Conservation (phyloP, 495 filamentous ascomycete species). For the Penicillium fimorum region DNA sequence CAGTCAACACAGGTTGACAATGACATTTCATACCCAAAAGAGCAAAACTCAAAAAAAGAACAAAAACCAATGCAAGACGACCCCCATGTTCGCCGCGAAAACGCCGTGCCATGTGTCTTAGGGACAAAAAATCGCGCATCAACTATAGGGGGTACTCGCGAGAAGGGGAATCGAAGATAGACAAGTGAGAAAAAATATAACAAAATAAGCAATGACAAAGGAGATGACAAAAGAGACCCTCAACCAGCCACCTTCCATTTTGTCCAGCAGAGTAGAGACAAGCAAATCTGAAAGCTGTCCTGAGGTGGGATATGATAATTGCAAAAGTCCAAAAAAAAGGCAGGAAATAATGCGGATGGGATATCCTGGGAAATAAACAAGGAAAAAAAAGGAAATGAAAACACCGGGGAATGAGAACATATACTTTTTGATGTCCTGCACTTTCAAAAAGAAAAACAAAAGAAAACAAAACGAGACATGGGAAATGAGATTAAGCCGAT, state of each 20-base stretch:
- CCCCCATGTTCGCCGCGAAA: slow-evolving; percentile 23
- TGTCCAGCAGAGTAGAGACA: slow-evolving; percentile 1
- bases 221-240: slow-evolving; percentile 1
- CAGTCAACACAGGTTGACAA: slow-evolving; percentile 3
- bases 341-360: slow-evolving; percentile 10
- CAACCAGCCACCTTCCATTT: not conserved
- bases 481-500: slow-evolving; percentile 9
- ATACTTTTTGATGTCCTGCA: slow-evolving; percentile 9
- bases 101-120: slow-evolving; percentile 27
- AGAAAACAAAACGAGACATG: not conserved
- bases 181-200: slow-evolving; percentile 1
- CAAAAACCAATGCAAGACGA: slow-evolving; percentile 14
- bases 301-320: slow-evolving; percentile 4
- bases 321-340: not conserved
- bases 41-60: not conserved
- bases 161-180: slow-evolving; percentile 11
- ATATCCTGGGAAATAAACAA: slow-evolving; percentile 1
- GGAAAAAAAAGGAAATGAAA: slow-evolving; percentile 2
- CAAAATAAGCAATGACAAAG: not conserved
- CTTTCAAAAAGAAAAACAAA: not conserved
- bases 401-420: slow-evolving; percentile 11
- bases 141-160: slow-evolving; percentile 32
- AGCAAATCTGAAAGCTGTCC: not conserved
- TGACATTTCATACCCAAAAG: not conserved
- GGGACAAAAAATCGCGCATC: slow-evolving; percentile 16